Evolutionary conservation across 2,329 filamentous ascomycete genomes (phyloP).

Genomic region (Venturia effusa): DNA sequence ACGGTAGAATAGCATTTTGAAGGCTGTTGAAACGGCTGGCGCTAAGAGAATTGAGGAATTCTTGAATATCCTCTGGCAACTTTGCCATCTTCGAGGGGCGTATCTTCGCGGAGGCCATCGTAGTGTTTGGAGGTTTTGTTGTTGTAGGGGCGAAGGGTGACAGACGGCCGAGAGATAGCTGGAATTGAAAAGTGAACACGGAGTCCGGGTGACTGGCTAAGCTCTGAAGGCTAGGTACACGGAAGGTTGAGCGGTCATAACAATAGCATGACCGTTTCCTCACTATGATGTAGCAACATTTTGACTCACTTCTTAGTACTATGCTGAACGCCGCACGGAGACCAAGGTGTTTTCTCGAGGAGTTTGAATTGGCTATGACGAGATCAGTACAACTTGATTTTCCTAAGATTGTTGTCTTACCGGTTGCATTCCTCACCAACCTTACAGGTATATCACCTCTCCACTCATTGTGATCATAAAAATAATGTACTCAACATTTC

Average conservation of each 20-base stretch:
- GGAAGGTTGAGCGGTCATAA: too few species aligned
- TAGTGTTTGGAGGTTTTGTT: background rate
- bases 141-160: background rate
- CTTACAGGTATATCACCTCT: background rate
- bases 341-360: too few species aligned
- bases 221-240: too few species aligned
- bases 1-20: background rate
- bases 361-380: too few species aligned
- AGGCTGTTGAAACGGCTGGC: background rate
- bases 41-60: background rate
- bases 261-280: too few species aligned
- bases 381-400: too few species aligned
- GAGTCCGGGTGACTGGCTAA: too few species aligned
- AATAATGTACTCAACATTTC: background rate
- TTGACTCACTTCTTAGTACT: too few species aligned
- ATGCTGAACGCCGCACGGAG: too few species aligned
- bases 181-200: too few species aligned
- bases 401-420: background rate
- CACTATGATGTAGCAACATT: too few species aligned
- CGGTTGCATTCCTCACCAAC: background rate
- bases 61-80: background rate
- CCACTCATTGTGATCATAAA: background rate
- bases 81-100: background rate
- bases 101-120: background rate
- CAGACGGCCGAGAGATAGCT: background rate